These are phyloP conservation scores for Aspergillus sp. DNA, from an alignment of 2,329 filamentous ascomycete genomes.

Conservation along the genomic window DNA sequence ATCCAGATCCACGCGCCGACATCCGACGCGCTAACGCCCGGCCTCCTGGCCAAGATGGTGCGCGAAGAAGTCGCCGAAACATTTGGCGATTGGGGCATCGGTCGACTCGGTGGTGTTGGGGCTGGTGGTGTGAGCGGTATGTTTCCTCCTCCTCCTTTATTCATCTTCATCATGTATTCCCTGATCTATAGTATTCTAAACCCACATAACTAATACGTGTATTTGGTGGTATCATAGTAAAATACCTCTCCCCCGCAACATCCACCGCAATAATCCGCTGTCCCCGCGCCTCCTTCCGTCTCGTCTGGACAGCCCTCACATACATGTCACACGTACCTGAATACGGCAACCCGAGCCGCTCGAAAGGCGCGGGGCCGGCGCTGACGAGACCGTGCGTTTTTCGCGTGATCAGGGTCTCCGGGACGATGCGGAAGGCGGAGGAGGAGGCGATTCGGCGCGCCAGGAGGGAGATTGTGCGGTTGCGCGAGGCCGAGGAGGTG, in stretches of 20 bases:
- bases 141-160: conserved; percentile 11
- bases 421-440: conserved; percentile 89
- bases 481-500: conserved; percentile 53
- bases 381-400: conserved; percentile 65
- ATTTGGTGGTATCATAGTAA: conserved; percentile 57
- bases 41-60: conserved; percentile 66
- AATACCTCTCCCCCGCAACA: conserved; percentile 89
- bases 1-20: conserved; percentile 79
- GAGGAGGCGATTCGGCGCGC: conserved; percentile 83
- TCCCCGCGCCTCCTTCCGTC: conserved; percentile 75
- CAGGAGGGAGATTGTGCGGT: conserved; percentile 67
- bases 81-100: conserved; percentile 84
- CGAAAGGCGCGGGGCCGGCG: conserved; percentile 21
- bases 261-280: conserved; percentile 90
- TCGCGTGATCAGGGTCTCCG: conserved; percentile 81
- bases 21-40: conserved; percentile 66
- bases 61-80: conserved; percentile 68
- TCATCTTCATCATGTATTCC: too few species aligned
- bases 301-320: conserved; percentile 87
- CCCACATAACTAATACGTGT: not conserved
- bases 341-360: conserved; percentile 44
- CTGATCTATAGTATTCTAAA: not conserved
- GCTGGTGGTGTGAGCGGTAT: conserved; percentile 68
- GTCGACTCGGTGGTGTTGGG: conserved; percentile 59
- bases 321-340: conserved; percentile 71